Base-by-base conservation (phyloP, 2,329 filamentous ascomycete genomes). In the Colletotrichum melonis region DNA sequence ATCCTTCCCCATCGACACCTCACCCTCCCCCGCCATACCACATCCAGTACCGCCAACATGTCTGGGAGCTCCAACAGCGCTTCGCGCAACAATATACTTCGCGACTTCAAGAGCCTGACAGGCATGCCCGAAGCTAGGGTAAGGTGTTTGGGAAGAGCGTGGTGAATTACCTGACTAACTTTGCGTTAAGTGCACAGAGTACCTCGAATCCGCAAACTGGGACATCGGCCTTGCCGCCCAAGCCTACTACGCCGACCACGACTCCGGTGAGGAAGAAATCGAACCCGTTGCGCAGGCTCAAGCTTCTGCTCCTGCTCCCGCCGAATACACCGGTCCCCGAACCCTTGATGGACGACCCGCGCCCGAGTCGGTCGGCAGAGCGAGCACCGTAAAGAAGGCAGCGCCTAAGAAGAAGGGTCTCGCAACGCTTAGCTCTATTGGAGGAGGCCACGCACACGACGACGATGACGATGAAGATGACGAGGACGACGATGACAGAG, bases 191-290 rank as follows among this genome's bases (percentile, higher is more conserved):
- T 93, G 93, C 59, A 86, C 86, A 69, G 87, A 92, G 74, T 93
- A 93, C 76, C 90, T 96, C 8, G 85, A 86, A 26, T 87, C 88
- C 46, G 91, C 88, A 78, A 84, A 88, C 75, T 95, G 93, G 92
- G 88, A 95, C 78, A 83, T 94, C 56, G 86, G 88, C 76, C 84
- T 86, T 11, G 92, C 92, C 19, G 88, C 89, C 67, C 87, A 89
- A 35, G 88, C 90, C 63, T 93, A 88, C 83, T 94, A 90, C 79
- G 85, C 87, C 73, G 86, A 90, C 70, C 83, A 87, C 42, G 89
- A 91, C 30, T 87, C 89, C 68, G 42, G 42, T 2, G 82, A 79
- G 9, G 82, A 83, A 42, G 83, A 73, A 9, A 85, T 72, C 84
- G 86, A 75, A 80, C 85, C 86, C 73, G 84, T 86, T 59, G 76